Percentiles rank a stretch among this genome's conserved stretches.
phyloP scores from a whole-genome alignment of 768 basidiomycete genomes.

The Holtermannia corniformis region DNA sequence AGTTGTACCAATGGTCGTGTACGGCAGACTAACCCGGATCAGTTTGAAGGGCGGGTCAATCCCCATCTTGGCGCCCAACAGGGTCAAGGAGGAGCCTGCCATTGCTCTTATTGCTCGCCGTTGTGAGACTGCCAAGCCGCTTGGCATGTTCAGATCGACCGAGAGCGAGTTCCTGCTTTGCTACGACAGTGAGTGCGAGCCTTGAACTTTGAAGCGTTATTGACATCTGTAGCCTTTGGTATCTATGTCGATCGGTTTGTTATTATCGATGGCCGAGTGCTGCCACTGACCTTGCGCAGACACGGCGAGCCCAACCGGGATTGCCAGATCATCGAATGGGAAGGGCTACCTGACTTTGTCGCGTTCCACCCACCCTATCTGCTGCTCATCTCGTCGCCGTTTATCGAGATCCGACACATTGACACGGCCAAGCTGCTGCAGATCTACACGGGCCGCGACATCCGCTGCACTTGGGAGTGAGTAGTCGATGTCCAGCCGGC shows the following conservation, averaged over 20 bases:
- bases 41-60: constrained; percentile 85
- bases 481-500: constrained; percentile 43
- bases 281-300: constrained; percentile 4
- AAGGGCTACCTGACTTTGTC: constrained; percentile 77
- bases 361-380: constrained; percentile 84
- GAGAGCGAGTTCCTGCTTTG: constrained; percentile 84
- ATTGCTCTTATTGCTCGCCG: constrained; percentile 64
- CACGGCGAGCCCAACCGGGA: constrained; percentile 75
- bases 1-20: constrained; percentile 33
- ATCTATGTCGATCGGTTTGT: constrained; percentile 67
- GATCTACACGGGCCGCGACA: constrained; percentile 41
- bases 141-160: constrained; percentile 80
- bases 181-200: constrained; percentile 59
- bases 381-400: constrained; percentile 74
- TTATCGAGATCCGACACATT: constrained; percentile 78
- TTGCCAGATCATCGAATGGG: constrained; percentile 77
- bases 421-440: constrained; percentile 39
- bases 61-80: constrained; percentile 49
- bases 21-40: constrained; percentile 1
- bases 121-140: constrained; percentile 67
- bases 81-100: constrained; percentile 54
- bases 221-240: constrained; percentile 59
- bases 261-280: neutral
- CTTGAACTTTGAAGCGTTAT: constrained; percentile 3
- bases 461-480: constrained; percentile 86